Conservation (phyloP, 2,329 filamentous ascomycete species). For the Talaromyces piceae region DNA sequence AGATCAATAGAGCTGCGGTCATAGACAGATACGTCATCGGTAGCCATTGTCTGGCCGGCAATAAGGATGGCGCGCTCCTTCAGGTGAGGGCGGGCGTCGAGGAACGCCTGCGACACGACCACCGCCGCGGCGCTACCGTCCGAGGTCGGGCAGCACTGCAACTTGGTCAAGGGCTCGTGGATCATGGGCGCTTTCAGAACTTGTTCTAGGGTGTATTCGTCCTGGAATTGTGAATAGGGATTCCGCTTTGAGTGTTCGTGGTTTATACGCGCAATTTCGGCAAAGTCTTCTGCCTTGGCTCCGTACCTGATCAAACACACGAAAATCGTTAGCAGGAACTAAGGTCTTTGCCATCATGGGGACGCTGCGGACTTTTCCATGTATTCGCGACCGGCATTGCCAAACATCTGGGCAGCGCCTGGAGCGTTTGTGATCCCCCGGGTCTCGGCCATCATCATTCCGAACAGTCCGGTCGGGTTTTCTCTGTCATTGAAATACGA, state of each 20-base stretch:
- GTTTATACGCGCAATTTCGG: slow-evolving; percentile 87
- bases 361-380: slow-evolving; percentile 67
- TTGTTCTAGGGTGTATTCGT: slow-evolving; percentile 83
- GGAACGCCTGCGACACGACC: slow-evolving; percentile 80
- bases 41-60: slow-evolving; percentile 80
- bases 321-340: neutral
- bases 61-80: slow-evolving; percentile 77
- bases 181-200: slow-evolving; percentile 69
- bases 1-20: slow-evolving; percentile 75
- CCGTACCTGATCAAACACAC: slow-evolving; percentile 56
- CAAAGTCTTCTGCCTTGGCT: slow-evolving; percentile 77
- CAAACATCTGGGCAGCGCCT: slow-evolving; percentile 86
- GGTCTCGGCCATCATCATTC: slow-evolving; percentile 74
- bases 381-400: slow-evolving; percentile 87
- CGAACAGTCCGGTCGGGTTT: slow-evolving; percentile 66
- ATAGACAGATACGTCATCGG: slow-evolving; percentile 74
- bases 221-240: slow-evolving; percentile 95
- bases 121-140: slow-evolving; percentile 87
- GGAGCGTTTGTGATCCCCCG: slow-evolving; percentile 75
- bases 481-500: slow-evolving; percentile 76
- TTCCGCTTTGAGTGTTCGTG: slow-evolving; percentile 87
- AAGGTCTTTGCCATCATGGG: neutral
- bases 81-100: slow-evolving; percentile 76
- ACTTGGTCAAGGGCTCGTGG: slow-evolving; percentile 81
- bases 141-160: slow-evolving; percentile 97